Percentiles rank a stretch among this genome's conserved stretches.
phyloP scores from a whole-genome alignment of 257 asterid genomes.

The Nicotiana sylvestris region DNA sequence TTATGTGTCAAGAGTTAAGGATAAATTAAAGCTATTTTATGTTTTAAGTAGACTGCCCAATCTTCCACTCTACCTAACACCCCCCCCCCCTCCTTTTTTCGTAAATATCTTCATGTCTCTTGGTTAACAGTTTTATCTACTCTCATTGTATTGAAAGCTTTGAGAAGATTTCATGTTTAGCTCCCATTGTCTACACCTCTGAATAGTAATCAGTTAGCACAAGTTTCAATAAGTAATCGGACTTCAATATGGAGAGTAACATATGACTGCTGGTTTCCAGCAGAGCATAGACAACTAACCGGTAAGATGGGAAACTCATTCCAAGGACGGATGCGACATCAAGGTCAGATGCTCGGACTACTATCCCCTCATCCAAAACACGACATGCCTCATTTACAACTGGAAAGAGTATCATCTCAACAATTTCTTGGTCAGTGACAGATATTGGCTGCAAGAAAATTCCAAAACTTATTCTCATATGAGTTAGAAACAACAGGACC shows the following conservation, averaged over 20 bases:
- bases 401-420: constrained; percentile 91
- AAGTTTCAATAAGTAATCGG: neutral
- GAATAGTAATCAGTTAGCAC: neutral
- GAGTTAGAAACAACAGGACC: constrained; percentile 2
- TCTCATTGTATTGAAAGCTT: neutral
- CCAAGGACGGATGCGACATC: constrained; percentile 91
- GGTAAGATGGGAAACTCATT: constrained; percentile 88
- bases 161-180: neutral
- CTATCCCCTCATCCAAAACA: constrained; percentile 81
- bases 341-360: constrained; percentile 91
- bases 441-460: constrained; percentile 66
- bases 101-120: neutral
- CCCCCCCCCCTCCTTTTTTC: neutral
- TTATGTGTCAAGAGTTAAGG: neutral
- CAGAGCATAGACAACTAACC: constrained; percentile 41
- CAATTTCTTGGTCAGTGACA: constrained; percentile 74
- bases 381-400: constrained; percentile 97
- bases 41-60: neutral
- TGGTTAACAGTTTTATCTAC: neutral
- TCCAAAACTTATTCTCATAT: constrained; percentile 6
- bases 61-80: neutral
- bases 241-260: neutral
- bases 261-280: too few relatives aligned
- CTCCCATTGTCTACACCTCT: neutral
- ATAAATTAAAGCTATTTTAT: neutral